A percentile compares a stretch with the other conserved stretches of the same genome.
Evolutionary conservation across 345 rosid genomes (phyloP).

Genomic region (Brassica nigra): DNA sequence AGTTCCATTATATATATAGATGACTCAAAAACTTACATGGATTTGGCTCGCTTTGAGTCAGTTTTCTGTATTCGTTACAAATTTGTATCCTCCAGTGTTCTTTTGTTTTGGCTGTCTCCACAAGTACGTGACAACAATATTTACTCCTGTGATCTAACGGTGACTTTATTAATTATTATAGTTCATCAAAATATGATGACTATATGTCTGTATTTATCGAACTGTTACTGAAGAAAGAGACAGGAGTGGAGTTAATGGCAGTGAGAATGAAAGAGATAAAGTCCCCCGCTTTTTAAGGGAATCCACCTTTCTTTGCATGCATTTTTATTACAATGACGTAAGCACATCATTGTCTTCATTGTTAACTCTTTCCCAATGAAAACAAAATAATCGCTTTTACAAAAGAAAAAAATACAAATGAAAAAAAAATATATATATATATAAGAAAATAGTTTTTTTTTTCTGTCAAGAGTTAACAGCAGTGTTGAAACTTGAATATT

Average conservation of each 20-base stretch:
- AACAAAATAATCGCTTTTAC: too few species aligned
- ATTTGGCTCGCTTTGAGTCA: too few species aligned
- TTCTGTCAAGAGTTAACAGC: conserved; percentile 27
- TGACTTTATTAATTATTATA: not conserved
- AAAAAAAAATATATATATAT: too few species aligned
- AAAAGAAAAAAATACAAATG: too few species aligned
- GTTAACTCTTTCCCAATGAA: too few species aligned
- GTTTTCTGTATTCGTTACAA: not conserved
- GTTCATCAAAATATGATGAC: not conserved
- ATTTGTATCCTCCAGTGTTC: not conserved
- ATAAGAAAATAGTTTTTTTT: conserved; percentile 2
- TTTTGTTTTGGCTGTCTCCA: not conserved
- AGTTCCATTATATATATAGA: too few species aligned
- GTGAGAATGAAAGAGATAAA: conserved; percentile 18
- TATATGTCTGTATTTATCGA: not conserved
- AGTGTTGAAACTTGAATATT: conserved; percentile 38
- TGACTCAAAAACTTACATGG: too few species aligned
- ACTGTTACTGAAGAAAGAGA: not conserved
- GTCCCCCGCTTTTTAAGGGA: conserved; percentile 37
- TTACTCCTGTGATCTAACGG: not conserved
- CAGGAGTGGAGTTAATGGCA: conserved; percentile 24
- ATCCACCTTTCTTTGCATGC: conserved; percentile 24
- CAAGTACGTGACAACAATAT: not conserved
- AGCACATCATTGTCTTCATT: not conserved
- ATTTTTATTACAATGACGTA: conserved; percentile 11